Evolutionary conservation across 768 basidiomycete species (phyloP), one percentile per base, ranked within the genome.

Genomic region (Suillus americanus): DNA sequence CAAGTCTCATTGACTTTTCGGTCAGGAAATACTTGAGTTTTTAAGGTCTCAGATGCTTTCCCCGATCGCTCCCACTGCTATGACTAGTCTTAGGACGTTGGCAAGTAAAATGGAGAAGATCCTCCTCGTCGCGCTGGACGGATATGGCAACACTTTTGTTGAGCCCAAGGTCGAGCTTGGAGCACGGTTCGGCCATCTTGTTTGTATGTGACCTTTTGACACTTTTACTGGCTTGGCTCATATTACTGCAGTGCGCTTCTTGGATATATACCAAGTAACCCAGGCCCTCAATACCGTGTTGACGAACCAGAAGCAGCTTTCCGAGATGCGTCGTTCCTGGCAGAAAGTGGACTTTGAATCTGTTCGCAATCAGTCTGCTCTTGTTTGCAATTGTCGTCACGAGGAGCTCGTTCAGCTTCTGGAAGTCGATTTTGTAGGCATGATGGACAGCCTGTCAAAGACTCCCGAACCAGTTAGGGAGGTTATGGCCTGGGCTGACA

Each of bases 71-170:
- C 78, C 90, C 2, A 70, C 85, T 50, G 86, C 91, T 3, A 75
- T 95, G 57, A 84, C 84, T 14, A 90, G 84, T 71, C 81, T 95
- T 62, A 88, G 92, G 43, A 89, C 91, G 72, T 81, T 95, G 62
- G 93, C 94, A 14, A 86, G 91, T 71, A 94, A 94, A 80, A 94
- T 95, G 92, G 94, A 95, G 73, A 94, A 93, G 76, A 90, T 94
- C 56, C 80, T 95, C 23, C 80, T 95, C 51, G 82, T 89, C 57
- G 91, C 94, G 18, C 80, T 95, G 37, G 91, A 92, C 64, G 85
- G 84, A 65, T 95, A 94, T 65, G 91, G 91, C 20, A 90, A 91
- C 71, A 94, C 92, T 18, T 95, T 95, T 76, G 90, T 94, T 46
- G 92, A 94, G 74, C 93, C 94, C 55, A 94, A 94, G 74, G 92